phyloP scores from a whole-genome alignment of 225 moss, liverwort and hornwort species.

The Bryum argenteum region DNA sequence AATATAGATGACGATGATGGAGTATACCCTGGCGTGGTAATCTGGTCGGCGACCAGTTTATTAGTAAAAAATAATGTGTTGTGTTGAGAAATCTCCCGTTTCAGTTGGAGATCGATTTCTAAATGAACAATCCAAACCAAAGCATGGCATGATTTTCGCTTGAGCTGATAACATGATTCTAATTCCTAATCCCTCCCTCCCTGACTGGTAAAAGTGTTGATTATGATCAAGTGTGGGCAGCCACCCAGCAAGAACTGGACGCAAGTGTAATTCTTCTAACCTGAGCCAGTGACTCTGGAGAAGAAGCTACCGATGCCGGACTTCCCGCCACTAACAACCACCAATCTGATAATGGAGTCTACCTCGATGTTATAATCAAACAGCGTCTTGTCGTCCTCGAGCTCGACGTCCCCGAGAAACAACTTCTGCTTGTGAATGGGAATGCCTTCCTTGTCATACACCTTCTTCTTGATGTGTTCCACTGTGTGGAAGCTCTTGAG shows the following conservation, averaged over 20 bases:
- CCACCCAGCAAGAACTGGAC: conserved; percentile 16
- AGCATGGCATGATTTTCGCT: conserved; percentile 27
- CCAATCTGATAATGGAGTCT: conserved; percentile 54
- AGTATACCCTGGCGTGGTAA: conserved; percentile 3
- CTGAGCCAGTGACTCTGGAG: conserved; percentile 55
- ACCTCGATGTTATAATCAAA: conserved; percentile 53
- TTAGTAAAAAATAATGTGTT: conserved; percentile 16
- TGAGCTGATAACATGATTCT: conserved; percentile 23
- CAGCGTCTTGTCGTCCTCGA: conserved; percentile 52
- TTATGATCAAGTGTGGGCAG: neutral
- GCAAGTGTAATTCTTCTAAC: conserved; percentile 37
- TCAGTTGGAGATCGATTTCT: conserved; percentile 6
- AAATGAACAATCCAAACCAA: conserved; percentile 27
- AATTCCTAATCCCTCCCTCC: conserved; percentile 8
- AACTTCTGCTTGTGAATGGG: conserved; percentile 49
- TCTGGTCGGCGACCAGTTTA: conserved; percentile 25
- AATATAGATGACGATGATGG: no score
- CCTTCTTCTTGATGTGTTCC: conserved; percentile 45
- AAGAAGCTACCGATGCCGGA: conserved; percentile 51
- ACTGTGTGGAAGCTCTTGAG: conserved; percentile 54
- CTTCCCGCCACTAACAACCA: conserved; percentile 44
- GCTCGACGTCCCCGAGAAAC: conserved; percentile 42
- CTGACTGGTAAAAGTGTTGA: neutral
- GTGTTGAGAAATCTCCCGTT: neutral
- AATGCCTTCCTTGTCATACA: conserved; percentile 53